Evolutionary conservation across 371 early-diverging fungal genomes (phyloP).

Genomic region (Rhizopus sp.): DNA sequence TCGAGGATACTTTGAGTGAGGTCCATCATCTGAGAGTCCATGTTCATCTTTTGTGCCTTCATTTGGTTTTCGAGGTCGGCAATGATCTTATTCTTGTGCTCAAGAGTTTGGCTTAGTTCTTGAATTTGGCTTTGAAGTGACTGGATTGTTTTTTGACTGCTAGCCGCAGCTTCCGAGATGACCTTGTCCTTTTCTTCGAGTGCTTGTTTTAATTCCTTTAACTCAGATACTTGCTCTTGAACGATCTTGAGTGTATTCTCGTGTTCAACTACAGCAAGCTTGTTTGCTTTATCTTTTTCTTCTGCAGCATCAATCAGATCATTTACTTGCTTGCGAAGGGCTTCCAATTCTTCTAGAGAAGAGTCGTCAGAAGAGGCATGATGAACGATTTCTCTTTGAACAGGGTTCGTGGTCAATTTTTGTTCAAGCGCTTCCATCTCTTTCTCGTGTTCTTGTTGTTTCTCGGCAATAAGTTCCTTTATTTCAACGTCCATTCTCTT

Average conservation of each 20-base stretch:
- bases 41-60: constrained; percentile 15
- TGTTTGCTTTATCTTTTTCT: neutral
- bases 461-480: constrained; percentile 7
- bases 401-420: constrained; percentile 1
- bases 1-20: constrained; percentile 25
- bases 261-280: neutral
- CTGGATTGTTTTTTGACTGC: neutral
- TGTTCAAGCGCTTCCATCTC: constrained; percentile 17
- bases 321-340: constrained; percentile 1
- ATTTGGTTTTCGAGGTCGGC: constrained; percentile 11
- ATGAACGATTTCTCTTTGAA: constrained; percentile 2
- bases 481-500: constrained; percentile 10
- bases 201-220: neutral
- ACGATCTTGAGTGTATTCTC: neutral
- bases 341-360: constrained; percentile 11
- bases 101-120: constrained; percentile 4
- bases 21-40: constrained; percentile 27
- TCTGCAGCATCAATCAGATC: neutral
- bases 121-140: constrained; percentile 1
- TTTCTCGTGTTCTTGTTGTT: constrained; percentile 14
- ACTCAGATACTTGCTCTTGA: neutral
- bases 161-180: too few relatives aligned
- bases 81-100: constrained; percentile 10
- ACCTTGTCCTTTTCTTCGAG: constrained; percentile 3
- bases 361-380: neutral